Base-by-base conservation (phyloP, 441 rosid genomes). In the Populus tomentosa region DNA sequence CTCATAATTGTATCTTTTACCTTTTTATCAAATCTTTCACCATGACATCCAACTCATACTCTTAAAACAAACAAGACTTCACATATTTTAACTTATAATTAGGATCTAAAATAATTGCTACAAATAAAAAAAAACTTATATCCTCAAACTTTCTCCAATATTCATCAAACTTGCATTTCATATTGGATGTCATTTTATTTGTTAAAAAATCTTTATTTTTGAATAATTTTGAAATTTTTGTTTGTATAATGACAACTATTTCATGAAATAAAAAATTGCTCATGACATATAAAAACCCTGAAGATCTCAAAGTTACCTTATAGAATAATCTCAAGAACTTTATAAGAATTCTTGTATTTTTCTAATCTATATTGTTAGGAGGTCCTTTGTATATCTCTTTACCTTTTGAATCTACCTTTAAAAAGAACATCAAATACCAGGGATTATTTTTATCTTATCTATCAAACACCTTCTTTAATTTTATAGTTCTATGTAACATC, bases 401-500 rank as follows among this genome's bases (percentile, higher is more conserved):
- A 36, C 42, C 42, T 36, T 36, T 36, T 36, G 42, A 38, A 38
- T 38, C 11, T 38, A 38, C 11, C 26, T 53, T n/a, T 3, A 67
- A 42, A 77, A 40, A 28, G 0, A 24, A 42, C 10, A 10, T 26
- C 36, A 35, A 2, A 28, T 66, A 67, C 0, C 11, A 42, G 7
- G 10, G 0, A 10, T 69, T 66, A 2, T 63, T 10, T 6, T 32
- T 1, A 6, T 20, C 5, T 8, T 32, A 30, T 9, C 33, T 23
- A 3, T 18, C 56, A 68, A 80, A 80, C 18, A 46, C 50, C 6
- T 28, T 69, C 23, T 69, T 20, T 72, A 56, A 78, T 5, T 75
- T 81, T 10, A 46, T 10, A 5, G 42, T 40, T 1, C 4, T 28
- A 16, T 68, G 74, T 28, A 83, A 66, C 80, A 76, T 81, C 5